These are phyloP conservation scores for Coniella vitis DNA, from an alignment of 2,329 filamentous ascomycete genomes.

Conservation along the genomic window DNA sequence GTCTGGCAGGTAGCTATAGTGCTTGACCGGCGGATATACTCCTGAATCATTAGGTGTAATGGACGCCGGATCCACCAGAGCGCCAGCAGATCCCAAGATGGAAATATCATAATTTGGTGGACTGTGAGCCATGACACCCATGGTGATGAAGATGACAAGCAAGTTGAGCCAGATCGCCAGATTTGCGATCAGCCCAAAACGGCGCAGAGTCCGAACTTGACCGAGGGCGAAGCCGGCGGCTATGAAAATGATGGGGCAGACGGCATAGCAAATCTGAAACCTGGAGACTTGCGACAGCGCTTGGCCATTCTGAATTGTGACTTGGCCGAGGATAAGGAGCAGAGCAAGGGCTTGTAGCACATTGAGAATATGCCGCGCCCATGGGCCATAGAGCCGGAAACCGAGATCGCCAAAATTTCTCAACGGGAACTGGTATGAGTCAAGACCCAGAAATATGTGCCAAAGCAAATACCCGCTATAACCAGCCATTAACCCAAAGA, in stretches of 20 bases:
- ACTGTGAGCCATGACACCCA: slow-evolving; percentile 43
- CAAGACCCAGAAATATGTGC: slow-evolving; percentile 36
- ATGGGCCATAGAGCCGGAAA: slow-evolving; percentile 38
- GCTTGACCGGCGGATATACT: slow-evolving; percentile 27
- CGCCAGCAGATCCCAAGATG: slow-evolving; percentile 23
- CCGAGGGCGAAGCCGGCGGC: slow-evolving; percentile 44
- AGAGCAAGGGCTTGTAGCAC: slow-evolving; percentile 39
- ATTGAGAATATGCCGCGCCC: slow-evolving; percentile 39
- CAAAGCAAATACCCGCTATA: slow-evolving; percentile 41
- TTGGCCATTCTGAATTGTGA: slow-evolving; percentile 48
- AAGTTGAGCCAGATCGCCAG: slow-evolving; percentile 49
- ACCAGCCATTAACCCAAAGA: slow-evolving; percentile 34
- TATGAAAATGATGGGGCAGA: slow-evolving; percentile 44
- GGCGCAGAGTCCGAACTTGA: slow-evolving; percentile 48
- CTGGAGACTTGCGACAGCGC: slow-evolving; percentile 46
- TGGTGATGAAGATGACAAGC: slow-evolving; percentile 46
- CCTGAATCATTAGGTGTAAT: slow-evolving; percentile 27
- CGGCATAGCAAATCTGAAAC: slow-evolving; percentile 43
- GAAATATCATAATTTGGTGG: slow-evolving; percentile 39
- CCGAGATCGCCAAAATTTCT: slow-evolving; percentile 41
- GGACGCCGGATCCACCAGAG: slow-evolving; percentile 22
- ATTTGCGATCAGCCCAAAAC: slow-evolving; percentile 49
- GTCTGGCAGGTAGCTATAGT: slow-evolving; percentile 35
- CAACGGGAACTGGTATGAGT: slow-evolving; percentile 38
- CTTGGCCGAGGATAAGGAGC: slow-evolving; percentile 42